Base-by-base conservation (phyloP, 2,329 filamentous ascomycete species). In the Blumeriella jaapii region DNA sequence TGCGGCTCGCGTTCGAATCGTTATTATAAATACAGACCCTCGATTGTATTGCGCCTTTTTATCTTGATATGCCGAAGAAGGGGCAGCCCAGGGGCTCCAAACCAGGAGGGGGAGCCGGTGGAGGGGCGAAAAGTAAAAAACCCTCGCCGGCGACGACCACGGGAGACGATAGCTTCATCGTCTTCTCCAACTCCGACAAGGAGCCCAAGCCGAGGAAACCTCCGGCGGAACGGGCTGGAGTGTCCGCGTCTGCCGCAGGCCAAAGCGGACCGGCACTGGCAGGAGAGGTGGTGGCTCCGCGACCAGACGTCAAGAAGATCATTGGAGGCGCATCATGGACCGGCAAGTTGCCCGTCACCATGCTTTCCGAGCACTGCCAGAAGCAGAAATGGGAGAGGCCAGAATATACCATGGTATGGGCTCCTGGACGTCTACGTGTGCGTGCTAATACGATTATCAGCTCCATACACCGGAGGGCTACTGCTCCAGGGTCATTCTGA, bases 281-380 rank as follows among this genome's bases (percentile, higher is more conserved):
- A 17, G 55, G 53, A 25, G 55, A 57, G 35, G 48, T 51, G 35
- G 48, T 51, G 2, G 49, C 53, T 8, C 52, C 55, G 34, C 32
- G 76, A 48, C 74, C 72, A 10, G 77, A 76, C 2, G 69, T 71
- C 28, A 79, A 80, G 59, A 84, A 93, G 49, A 65, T 98, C 46
- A 93, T 98, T 53, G 91, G 86, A 26, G 91, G 91, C 31, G 76
- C 85, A 39, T 95, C 86, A 49, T 98, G 91, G 91, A 98, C 91
- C 0, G 91, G 91, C 25, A 98, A 98, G 58, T 65, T 98, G 19
- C 91, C 91, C 1, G 82, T 95, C 45, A 95, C 93, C 55, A 69
- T 96, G 51, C 72, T 96, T 45, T 84, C 82, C 22, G 91, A 96
- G 65, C 83, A 93, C 61, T 95, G 87, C 52, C 86, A 94, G 61